Percentiles rank a stretch among this genome's conserved stretches.
These are phyloP conservation scores for Solanum pennellii DNA, from an alignment of 257 asterid genomes.

Conservation along the genomic window DNA sequence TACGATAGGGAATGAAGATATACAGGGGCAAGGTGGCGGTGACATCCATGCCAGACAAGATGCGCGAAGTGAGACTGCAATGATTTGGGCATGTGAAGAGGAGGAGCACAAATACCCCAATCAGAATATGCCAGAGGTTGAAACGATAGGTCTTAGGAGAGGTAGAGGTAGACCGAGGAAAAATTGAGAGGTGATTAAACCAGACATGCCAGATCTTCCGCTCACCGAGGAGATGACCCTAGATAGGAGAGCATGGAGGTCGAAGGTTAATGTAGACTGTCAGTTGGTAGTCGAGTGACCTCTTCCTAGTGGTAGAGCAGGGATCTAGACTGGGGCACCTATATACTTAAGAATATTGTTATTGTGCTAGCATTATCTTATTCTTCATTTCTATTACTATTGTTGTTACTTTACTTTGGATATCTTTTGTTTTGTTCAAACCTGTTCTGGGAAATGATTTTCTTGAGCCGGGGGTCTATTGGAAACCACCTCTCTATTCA, in stretches of 20 bases:
- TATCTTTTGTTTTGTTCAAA: neutral
- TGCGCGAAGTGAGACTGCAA: neutral
- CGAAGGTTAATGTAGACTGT: neutral
- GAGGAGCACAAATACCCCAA: neutral
- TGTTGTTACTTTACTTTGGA: neutral
- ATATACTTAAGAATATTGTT: neutral
- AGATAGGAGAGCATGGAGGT: neutral
- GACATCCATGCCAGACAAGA: neutral
- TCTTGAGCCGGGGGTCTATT: neutral
- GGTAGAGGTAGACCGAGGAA: neutral
- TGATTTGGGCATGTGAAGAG: neutral
- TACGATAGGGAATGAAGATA: neutral
- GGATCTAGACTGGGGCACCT: neutral
- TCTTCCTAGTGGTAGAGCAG: neutral
- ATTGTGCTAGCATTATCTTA: neutral
- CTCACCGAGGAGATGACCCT: neutral
- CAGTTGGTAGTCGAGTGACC: neutral
- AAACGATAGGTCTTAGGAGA: neutral
- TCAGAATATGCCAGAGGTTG: neutral
- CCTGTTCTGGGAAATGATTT: neutral
- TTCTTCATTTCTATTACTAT: neutral
- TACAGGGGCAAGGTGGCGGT: neutral
- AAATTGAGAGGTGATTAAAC: neutral
- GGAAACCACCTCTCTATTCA: neutral
- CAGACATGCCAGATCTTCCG: neutral